A percentile compares a stretch with the other conserved stretches of the same genome.
Conservation (phyloP, 2,329 filamentous ascomycete species). For the Ophiostoma novo-ulmi region DNA sequence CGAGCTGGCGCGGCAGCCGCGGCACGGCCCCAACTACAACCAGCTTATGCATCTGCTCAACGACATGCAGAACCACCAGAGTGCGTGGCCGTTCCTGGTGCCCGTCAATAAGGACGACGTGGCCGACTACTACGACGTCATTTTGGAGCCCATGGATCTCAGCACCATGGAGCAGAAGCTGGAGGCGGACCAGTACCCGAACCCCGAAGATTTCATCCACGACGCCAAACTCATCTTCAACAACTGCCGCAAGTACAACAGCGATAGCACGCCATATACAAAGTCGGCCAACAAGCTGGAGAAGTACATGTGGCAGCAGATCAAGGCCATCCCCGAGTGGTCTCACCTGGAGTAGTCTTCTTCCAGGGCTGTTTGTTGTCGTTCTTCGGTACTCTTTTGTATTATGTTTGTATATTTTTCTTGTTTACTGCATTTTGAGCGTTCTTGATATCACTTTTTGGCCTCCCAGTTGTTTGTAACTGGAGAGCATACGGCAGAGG, state of each 20-base stretch:
- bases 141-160: conserved; percentile 95
- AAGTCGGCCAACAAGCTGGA: conserved; percentile 91
- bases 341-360: conserved; percentile 53
- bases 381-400: not conserved
- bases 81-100: conserved; percentile 89
- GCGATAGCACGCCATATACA: conserved; percentile 88
- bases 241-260: conserved; percentile 95
- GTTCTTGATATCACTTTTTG: conserved; percentile 2
- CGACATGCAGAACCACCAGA: conserved; percentile 88
- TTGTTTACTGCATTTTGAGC: not conserved
- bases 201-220: conserved; percentile 84
- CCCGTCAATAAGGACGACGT: conserved; percentile 96
- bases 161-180: conserved; percentile 94
- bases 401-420: not conserved
- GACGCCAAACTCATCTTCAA: conserved; percentile 87
- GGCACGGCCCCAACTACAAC: conserved; percentile 94
- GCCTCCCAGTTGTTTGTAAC: not conserved
- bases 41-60: conserved; percentile 88
- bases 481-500: not conserved
- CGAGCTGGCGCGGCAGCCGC: conserved; percentile 86
- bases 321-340: conserved; percentile 91
- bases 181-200: conserved; percentile 85
- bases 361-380: not conserved
- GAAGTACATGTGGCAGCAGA: conserved; percentile 92
- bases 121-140: conserved; percentile 97